phyloP scores from a whole-genome alignment of 805 yeast genomes.

The Saccharomycopsis malanga region DNA sequence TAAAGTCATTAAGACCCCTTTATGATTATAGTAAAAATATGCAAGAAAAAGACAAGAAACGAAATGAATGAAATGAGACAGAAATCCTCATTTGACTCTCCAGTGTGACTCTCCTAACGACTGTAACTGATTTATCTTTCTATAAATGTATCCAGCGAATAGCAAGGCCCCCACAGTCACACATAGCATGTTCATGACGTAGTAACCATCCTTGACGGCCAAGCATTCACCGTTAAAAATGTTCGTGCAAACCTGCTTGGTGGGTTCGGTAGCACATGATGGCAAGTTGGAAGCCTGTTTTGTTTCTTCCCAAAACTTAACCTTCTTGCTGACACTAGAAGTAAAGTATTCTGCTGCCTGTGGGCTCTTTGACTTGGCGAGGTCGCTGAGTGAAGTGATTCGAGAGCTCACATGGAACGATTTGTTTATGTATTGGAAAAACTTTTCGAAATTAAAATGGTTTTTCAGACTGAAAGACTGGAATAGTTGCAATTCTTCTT shows the following conservation, averaged over 20 bases:
- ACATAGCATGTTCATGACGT: conserved; percentile 67
- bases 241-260: conserved; percentile 43
- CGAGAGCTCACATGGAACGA: background rate
- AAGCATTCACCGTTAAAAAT: conserved; percentile 48
- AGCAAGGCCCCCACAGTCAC: conserved; percentile 56
- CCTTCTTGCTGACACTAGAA: conserved; percentile 24
- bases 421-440: background rate
- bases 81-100: conserved; percentile 56
- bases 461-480: background rate
- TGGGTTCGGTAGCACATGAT: conserved; percentile 32
- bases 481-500: conserved; percentile 6
- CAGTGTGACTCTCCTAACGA: conserved; percentile 66
- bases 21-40: too few relatives aligned
- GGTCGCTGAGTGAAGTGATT: background rate
- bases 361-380: background rate
- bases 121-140: conserved; percentile 59
- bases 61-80: too few relatives aligned
- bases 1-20: too few relatives aligned
- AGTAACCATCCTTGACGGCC: conserved; percentile 72
- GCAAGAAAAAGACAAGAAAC: too few relatives aligned
- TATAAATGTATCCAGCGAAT: conserved; percentile 58
- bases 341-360: conserved; percentile 5
- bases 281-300: conserved; percentile 22
- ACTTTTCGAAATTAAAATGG: conserved; percentile 3
- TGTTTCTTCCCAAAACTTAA: conserved; percentile 17